Conservation (phyloP, 805 yeast genomes). For the Wickerhamiella australiensis region DNA sequence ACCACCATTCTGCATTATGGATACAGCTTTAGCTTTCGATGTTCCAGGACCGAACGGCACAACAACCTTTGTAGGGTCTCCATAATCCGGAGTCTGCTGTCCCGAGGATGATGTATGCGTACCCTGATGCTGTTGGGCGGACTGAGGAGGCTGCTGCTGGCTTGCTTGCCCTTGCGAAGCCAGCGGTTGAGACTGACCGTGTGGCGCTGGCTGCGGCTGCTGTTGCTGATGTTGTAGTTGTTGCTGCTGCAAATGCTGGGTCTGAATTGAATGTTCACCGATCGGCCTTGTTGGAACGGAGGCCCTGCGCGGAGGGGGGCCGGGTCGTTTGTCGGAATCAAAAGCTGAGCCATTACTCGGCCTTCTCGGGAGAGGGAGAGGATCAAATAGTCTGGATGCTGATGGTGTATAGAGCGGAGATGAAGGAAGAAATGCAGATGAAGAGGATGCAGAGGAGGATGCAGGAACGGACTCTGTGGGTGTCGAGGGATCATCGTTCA, state of each 20-base stretch:
- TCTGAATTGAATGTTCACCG: constrained; percentile 7
- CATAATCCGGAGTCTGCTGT: neutral
- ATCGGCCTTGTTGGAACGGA: constrained; percentile 12
- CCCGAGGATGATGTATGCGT: neutral
- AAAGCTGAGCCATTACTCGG: constrained; percentile 1
- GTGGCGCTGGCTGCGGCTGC: neutral
- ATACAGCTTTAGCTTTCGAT: constrained; percentile 25
- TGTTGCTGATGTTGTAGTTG: neutral
- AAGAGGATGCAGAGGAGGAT: constrained; percentile 7
- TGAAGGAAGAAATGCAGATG: constrained; percentile 12
- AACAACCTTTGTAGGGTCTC: constrained; percentile 19
- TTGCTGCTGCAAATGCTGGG: neutral
- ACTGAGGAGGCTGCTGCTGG: neutral
- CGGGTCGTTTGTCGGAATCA: constrained; percentile 4
- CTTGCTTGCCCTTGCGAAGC: neutral
- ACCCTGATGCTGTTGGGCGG: neutral
- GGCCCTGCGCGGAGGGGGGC: constrained; percentile 8
- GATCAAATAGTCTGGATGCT: constrained; percentile 7
- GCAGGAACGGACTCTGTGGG: neutral
- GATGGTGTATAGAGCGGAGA: constrained; percentile 12
- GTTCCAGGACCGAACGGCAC: constrained; percentile 27
- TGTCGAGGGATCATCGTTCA: constrained; percentile 8
- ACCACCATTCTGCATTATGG: constrained; percentile 31
- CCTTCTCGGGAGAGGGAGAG: constrained; percentile 6
- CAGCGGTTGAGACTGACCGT: neutral